phyloP scores from a whole-genome alignment of 768 basidiomycete species.

The Lentinula guzmanii region DNA sequence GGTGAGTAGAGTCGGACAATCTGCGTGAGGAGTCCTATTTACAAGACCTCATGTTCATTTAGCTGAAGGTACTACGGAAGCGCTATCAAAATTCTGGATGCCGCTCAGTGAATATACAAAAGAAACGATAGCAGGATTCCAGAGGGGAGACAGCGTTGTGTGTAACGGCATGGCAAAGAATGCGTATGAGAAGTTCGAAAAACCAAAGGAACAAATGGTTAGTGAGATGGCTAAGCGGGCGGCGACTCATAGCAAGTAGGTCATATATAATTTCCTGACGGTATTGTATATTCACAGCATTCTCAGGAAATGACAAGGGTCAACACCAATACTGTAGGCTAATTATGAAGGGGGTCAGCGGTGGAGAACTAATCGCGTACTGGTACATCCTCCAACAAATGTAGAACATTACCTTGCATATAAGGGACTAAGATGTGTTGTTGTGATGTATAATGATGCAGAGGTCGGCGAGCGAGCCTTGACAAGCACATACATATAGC shows the following conservation, averaged over 20 bases:
- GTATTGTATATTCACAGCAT: too few relatives aligned
- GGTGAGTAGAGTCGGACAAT: constrained; percentile 24
- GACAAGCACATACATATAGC: too few relatives aligned
- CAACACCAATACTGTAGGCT: too few relatives aligned
- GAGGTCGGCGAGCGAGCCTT: too few relatives aligned
- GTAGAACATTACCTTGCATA: too few relatives aligned
- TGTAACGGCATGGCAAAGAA: constrained; percentile 17
- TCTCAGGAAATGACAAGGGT: too few relatives aligned
- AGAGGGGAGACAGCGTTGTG: constrained; percentile 25
- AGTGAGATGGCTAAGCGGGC: neutral
- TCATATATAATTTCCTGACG: neutral
- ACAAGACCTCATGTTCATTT: neutral
- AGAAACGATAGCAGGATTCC: constrained; percentile 29
- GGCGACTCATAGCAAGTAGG: neutral
- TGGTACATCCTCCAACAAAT: too few relatives aligned
- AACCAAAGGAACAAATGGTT: constrained; percentile 18
- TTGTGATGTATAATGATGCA: too few relatives aligned
- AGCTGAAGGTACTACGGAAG: constrained; percentile 48
- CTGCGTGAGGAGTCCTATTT: too few relatives aligned
- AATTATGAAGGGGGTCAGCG: too few relatives aligned
- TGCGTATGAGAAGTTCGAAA: constrained; percentile 25
- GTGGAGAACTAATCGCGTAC: too few relatives aligned
- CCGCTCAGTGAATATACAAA: constrained; percentile 41
- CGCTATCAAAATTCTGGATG: constrained; percentile 49
- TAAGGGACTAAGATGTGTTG: too few relatives aligned